Evolutionary conservation across 2,329 filamentous ascomycete genomes (phyloP).

Genomic region (Cyphellophora attinorum): DNA sequence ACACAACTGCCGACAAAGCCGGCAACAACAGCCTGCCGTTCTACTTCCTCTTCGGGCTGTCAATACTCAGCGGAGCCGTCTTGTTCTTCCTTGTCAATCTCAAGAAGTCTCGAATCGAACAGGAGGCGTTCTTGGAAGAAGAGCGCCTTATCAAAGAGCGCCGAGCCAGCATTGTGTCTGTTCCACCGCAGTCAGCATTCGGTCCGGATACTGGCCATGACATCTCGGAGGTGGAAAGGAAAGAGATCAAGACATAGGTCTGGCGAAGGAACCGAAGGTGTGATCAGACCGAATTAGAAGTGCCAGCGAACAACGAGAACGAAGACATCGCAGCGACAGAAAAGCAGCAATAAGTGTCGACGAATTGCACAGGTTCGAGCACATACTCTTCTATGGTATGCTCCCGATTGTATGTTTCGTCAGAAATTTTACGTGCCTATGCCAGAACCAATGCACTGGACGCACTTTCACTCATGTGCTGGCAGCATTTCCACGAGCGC

Average conservation of each 20-base stretch:
- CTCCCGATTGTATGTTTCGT: no score
- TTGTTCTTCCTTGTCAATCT: slow-evolving; percentile 50
- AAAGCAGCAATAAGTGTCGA: no score
- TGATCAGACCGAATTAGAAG: no score
- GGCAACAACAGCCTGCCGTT: slow-evolving; percentile 53
- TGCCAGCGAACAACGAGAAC: no score
- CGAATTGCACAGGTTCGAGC: no score
- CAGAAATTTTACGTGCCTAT: no score
- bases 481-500: no score
- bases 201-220: background rate
- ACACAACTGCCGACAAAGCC: slow-evolving; percentile 29
- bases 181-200: background rate
- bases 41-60: slow-evolving; percentile 55
- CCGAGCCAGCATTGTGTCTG: slow-evolving; percentile 12
- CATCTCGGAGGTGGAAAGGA: background rate
- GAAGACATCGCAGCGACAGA: no score
- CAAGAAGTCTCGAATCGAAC: slow-evolving; percentile 50
- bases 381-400: no score
- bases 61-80: slow-evolving; percentile 43
- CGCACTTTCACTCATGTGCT: no score
- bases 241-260: slow-evolving; percentile 4
- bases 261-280: no score
- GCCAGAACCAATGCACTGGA: no score
- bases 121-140: slow-evolving; percentile 43
- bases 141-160: slow-evolving; percentile 20